Base-by-base conservation (phyloP, 73 alveolate genomes). In the Uronychia setigera region DNA sequence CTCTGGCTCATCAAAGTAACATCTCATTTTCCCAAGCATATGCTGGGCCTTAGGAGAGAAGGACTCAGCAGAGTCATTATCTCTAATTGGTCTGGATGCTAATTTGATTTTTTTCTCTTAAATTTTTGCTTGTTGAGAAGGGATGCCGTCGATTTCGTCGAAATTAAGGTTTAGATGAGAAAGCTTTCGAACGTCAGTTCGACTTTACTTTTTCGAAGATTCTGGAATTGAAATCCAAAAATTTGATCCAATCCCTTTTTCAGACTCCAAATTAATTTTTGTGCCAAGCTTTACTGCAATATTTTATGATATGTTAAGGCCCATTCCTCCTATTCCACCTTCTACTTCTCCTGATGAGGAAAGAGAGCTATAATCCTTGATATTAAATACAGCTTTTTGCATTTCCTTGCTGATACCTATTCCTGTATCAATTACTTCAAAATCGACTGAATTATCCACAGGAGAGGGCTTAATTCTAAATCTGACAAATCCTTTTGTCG, bases 351-450 rank as follows among this genome's bases (percentile, higher is more conserved):
- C 19, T 5, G 67, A 11, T 19, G n/a, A 11, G 19, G n/a, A 11
- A 11, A 46, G 67, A 5, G 5, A 5, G 19, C 19, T 46, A 19
- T 67, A 1, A 13, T 67, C 29, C 30, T 26, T 67, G 34, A 67
- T 67, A 26, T 67, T 67, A 26, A 67, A 67, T 14, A 67, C 26
- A 13, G 5, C 30, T 30, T 5, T 26, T 67, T 67, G 79, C 32
- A 13, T 67, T 67, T 67, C 79, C 5, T 25, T 25, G 5, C 32
- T 13, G 5, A 67, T 67, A 13, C 79, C 79, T 1, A 67, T 28
- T 25, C 79, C 79, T 67, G 79, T 67, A 67, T 67, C 79, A 67
- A 26, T 25, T 1, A 67, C 79, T 67, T 67, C 79, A 26, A 67
- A 67, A 5, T 46, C 67, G n/a, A 46, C 67, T 5, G 67, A 11